Percentiles rank a stretch among this genome's conserved stretches.
Evolutionary conservation across 2,329 filamentous ascomycete species (phyloP).

Genomic region (Magnaporthiopsis poae): DNA sequence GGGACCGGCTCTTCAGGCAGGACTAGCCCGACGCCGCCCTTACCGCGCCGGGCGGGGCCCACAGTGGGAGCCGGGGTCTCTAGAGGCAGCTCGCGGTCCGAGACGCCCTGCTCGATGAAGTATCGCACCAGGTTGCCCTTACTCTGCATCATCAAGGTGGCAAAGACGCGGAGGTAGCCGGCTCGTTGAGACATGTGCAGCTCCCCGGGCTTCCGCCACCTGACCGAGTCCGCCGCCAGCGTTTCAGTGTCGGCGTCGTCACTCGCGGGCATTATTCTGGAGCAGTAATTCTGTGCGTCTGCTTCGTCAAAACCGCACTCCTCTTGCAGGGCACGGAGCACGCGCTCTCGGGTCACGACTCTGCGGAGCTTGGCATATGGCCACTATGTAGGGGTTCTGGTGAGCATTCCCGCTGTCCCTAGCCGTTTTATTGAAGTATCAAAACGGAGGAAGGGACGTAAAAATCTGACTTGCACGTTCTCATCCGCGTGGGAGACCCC

Average conservation of each 20-base stretch:
- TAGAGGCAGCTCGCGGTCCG: not conserved
- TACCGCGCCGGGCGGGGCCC: not conserved
- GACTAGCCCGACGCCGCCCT: not conserved
- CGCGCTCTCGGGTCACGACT: not conserved
- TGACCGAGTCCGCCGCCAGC: not conserved
- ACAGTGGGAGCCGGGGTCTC: too few relatives aligned
- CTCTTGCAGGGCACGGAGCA: not conserved
- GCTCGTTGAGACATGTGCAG: too few relatives aligned
- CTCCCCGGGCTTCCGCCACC: not conserved
- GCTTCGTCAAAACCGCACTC: not conserved
- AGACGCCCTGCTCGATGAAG: not conserved
- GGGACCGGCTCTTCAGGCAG: not conserved
- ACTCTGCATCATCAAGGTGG: not conserved
- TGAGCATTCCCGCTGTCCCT: not conserved
- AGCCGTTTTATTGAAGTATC: too few relatives aligned
- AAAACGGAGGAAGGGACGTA: too few relatives aligned
- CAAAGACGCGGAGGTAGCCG: slow-evolving; percentile 1
- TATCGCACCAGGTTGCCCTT: not conserved
- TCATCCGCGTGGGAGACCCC: not conserved
- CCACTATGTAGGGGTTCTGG: not conserved
- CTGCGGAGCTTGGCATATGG: not conserved
- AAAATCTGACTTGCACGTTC: not conserved
- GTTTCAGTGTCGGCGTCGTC: not conserved
- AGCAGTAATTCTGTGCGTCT: not conserved
- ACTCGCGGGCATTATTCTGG: not conserved